Base-by-base conservation (phyloP, 116 monocot genomes). In the Iris pallida region DNA sequence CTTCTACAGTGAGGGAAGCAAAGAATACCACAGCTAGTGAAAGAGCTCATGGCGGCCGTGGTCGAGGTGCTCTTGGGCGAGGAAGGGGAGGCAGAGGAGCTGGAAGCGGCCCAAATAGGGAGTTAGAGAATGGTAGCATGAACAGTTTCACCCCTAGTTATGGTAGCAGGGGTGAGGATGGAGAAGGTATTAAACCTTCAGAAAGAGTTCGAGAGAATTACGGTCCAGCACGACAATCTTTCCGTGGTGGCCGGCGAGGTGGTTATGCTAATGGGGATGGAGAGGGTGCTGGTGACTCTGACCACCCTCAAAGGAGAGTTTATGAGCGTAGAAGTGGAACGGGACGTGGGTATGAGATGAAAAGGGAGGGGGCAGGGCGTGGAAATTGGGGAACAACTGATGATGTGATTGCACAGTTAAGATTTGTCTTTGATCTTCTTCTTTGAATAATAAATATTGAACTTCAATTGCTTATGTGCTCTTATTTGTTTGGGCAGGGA, bases 341-440 rank as follows among this genome's bases (percentile, higher is more conserved):
- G 7, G 98, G 93, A 0, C 93, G 85, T 52, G 90, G 93, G 0
- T 76, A 73, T 80, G 98, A 93, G 68, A 46, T 90, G 73, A 92
- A 92, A 71, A 80, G 98, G 16, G 87, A 93, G 10, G 93, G 98
- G 0, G 73, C 87, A 42, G 98, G 98, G 7, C 87, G 93, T 46
- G 98, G 90, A n/a, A 98, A 98, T 65, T 98, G 98, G 98, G 98
- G 93, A 19, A 84, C 84, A 45, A 68, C 61, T 74, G 98, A 98
- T 65, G 90, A 87, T 66, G 74, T 76, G n/a, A 42, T 75, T 71
- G 65, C 76, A 43, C 88, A 82, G 88, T 88, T 83, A 80, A 74
- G 53, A 76, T 64, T 20, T 46, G 2, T 57, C 12, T 63, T 72
- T 10, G 12, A 53, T 69, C 30, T 61, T 8, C 1, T 55, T 46